Percentiles rank a stretch among this genome's conserved stretches.
Evolutionary conservation across 257 asterid genomes (phyloP).

Genomic region (Primulina eburnea): DNA sequence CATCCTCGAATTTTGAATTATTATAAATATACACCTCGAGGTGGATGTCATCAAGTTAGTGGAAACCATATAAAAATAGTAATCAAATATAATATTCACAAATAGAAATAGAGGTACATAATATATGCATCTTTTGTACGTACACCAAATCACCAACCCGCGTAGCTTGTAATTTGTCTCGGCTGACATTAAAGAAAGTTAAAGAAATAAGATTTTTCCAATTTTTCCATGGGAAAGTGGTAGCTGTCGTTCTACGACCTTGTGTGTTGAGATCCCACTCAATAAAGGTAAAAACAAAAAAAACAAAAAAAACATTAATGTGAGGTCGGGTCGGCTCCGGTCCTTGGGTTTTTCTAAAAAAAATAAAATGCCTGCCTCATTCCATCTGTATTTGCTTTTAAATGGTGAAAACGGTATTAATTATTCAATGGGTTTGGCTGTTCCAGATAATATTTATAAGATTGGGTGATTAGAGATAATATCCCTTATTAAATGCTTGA

Average conservation of each 20-base stretch:
- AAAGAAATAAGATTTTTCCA: neutral
- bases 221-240: slow-evolving; percentile 16
- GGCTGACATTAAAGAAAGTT: slow-evolving; percentile 17
- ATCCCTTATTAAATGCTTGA: too few relatives aligned
- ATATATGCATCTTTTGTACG: neutral
- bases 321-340: neutral
- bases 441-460: too few relatives aligned
- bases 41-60: too few relatives aligned
- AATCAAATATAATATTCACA: too few relatives aligned
- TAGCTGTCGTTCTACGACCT: slow-evolving; percentile 27
- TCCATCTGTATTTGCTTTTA: too few relatives aligned
- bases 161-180: slow-evolving; percentile 7
- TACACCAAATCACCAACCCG: neutral
- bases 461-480: too few relatives aligned
- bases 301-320: neutral
- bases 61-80: too few relatives aligned
- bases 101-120: too few relatives aligned
- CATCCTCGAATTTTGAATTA: neutral
- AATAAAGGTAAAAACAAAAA: slow-evolving; percentile 21
- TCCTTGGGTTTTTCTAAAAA: neutral
- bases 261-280: slow-evolving; percentile 32
- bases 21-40: neutral
- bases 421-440: too few relatives aligned
- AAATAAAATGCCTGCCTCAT: too few relatives aligned
- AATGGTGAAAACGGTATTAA: too few relatives aligned